Percentiles rank a stretch among this genome's conserved stretches.
Conservation (phyloP, 257 asterid genomes). For the Primulina eburnea region DNA sequence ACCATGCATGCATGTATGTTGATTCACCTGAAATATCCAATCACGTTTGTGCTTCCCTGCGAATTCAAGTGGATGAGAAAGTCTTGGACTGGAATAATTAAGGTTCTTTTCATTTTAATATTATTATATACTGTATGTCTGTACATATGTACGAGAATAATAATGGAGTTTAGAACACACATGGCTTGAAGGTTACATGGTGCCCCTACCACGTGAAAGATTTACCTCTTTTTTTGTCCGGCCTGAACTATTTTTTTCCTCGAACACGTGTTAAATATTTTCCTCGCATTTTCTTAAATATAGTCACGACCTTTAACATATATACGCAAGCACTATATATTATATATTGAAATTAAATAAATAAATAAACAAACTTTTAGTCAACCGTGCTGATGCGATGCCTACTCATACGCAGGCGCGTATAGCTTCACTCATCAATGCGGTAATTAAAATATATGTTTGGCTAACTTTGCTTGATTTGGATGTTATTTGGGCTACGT, state of each 20-base stretch:
- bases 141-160: not conserved
- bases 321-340: too few relatives aligned
- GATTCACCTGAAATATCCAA: not conserved
- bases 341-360: too few relatives aligned
- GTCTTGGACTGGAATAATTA: not conserved
- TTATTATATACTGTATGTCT: too few relatives aligned
- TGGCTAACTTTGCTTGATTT: too few relatives aligned
- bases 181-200: not conserved
- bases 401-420: too few relatives aligned
- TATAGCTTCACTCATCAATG: too few relatives aligned
- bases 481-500: too few relatives aligned
- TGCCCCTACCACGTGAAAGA: not conserved
- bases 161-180: not conserved
- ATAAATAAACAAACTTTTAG: too few relatives aligned
- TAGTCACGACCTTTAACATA: not conserved
- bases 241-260: too few relatives aligned
- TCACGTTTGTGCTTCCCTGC: not conserved
- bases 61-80: not conserved
- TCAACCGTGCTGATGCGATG: too few relatives aligned
- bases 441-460: too few relatives aligned
- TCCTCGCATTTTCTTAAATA: not conserved
- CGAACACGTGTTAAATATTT: not conserved
- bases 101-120: not conserved
- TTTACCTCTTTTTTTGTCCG: too few relatives aligned
- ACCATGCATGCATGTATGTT: not conserved